Evolutionary conservation across 2,329 filamentous ascomycete genomes (phyloP).

Genomic region (Trichoderma oligosporum): DNA sequence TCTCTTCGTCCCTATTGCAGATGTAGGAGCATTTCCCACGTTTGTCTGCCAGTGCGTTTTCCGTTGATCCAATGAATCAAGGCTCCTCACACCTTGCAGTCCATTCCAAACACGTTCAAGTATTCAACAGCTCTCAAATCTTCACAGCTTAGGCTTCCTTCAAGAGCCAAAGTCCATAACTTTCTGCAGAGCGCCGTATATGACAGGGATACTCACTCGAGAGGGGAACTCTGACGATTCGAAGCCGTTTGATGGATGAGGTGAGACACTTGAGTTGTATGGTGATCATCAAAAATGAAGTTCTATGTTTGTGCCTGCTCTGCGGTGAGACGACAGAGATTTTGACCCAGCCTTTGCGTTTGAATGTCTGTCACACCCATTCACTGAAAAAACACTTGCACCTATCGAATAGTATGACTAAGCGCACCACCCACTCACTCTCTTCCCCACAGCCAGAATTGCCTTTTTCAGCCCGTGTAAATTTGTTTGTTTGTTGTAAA

Average conservation of each 20-base stretch:
- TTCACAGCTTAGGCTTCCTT: background rate
- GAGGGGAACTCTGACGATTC: no score
- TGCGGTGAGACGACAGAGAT: background rate
- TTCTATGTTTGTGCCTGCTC: background rate
- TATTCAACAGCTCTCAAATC: background rate
- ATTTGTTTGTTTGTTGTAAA: no score
- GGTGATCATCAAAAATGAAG: background rate
- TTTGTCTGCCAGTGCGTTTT: background rate
- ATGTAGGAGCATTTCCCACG: background rate
- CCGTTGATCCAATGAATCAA: background rate
- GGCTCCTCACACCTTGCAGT: background rate
- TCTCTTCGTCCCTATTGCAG: background rate
- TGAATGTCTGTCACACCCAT: constrained; percentile 9
- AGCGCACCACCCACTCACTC: background rate
- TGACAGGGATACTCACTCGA: no score
- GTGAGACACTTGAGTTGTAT: no score
- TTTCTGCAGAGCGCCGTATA: no score
- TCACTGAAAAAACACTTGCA: background rate
- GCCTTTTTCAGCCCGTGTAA: background rate
- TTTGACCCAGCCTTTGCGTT: constrained; percentile 4
- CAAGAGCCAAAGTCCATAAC: no score
- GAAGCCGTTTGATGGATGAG: no score
- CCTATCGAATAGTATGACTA: constrained; percentile 1
- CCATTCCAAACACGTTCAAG: background rate
- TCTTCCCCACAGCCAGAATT: background rate